Conservation (phyloP, 768 basidiomycete genomes). For the Leccinum subgranulosum region DNA sequence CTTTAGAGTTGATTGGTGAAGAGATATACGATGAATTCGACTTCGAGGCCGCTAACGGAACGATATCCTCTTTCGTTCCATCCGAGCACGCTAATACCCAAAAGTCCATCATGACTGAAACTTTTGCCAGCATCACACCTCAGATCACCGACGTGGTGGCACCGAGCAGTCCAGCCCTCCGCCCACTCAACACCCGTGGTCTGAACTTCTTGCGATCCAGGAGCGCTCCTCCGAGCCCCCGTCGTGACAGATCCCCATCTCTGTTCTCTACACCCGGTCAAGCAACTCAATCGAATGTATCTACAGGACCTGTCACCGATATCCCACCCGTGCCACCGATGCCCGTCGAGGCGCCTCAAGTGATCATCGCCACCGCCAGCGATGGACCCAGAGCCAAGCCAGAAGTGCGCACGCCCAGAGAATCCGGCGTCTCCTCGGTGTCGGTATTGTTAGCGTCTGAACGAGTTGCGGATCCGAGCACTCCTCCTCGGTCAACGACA, state of each 20-base stretch:
- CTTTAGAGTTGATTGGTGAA: slow-evolving; percentile 81
- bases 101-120: slow-evolving; percentile 27
- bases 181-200: slow-evolving; percentile 44
- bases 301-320: background rate
- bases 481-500: background rate
- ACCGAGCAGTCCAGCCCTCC: slow-evolving; percentile 29
- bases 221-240: slow-evolving; percentile 57
- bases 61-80: slow-evolving; percentile 42
- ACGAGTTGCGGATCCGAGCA: background rate
- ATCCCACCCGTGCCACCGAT: background rate
- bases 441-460: background rate
- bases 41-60: slow-evolving; percentile 64
- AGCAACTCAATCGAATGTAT: background rate
- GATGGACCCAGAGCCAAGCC: slow-evolving; percentile 4
- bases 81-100: slow-evolving; percentile 31
- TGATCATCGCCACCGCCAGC: background rate
- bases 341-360: background rate
- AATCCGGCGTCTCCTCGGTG: background rate
- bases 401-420: background rate
- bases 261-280: slow-evolving; percentile 5
- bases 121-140: slow-evolving; percentile 1
- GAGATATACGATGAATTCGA: slow-evolving; percentile 94
- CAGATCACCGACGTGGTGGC: slow-evolving; percentile 9
- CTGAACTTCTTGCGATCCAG: slow-evolving; percentile 51
- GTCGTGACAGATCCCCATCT: slow-evolving; percentile 17